These are phyloP conservation scores for Yamadazyma atmosphaerica DNA, from an alignment of 1,139 yeast species.

Conservation along the genomic window DNA sequence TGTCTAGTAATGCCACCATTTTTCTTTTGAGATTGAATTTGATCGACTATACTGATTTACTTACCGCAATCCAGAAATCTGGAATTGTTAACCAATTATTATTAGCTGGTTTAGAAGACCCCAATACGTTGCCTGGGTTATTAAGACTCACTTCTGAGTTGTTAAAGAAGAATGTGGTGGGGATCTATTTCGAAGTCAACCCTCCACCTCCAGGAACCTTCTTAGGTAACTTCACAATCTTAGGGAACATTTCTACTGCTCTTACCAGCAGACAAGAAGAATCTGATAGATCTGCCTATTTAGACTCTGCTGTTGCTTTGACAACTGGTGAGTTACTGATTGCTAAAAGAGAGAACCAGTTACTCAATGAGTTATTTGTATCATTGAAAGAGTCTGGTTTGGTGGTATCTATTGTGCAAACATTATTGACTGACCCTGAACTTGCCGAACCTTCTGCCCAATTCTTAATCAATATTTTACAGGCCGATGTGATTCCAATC, in stretches of 20 bases:
- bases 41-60: slow-evolving; percentile 24
- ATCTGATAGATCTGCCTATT: not conserved
- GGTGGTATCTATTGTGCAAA: slow-evolving; percentile 24
- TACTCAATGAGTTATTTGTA: slow-evolving; percentile 21
- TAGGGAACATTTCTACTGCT: not conserved
- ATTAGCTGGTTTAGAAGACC: slow-evolving; percentile 24
- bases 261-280: not conserved
- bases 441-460: slow-evolving; percentile 29
- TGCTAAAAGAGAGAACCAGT: slow-evolving; percentile 22
- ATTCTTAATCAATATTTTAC: slow-evolving; percentile 23
- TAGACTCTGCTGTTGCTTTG: not conserved
- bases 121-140: slow-evolving; percentile 28
- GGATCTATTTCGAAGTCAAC: slow-evolving; percentile 14
- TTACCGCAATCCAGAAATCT: slow-evolving; percentile 27
- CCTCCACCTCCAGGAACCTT: slow-evolving; percentile 7
- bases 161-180: slow-evolving; percentile 22
- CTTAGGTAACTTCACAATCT: not conserved
- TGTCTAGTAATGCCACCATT: slow-evolving; percentile 24
- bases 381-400: slow-evolving; percentile 30
- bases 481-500: slow-evolving; percentile 25
- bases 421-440: slow-evolving; percentile 27
- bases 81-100: slow-evolving; percentile 25
- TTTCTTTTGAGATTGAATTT: slow-evolving; percentile 22
- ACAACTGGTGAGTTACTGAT: slow-evolving; percentile 1
- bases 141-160: slow-evolving; percentile 25